Conservation (phyloP, 2,329 filamentous ascomycete genomes). For the Trichoderma oligosporum region DNA sequence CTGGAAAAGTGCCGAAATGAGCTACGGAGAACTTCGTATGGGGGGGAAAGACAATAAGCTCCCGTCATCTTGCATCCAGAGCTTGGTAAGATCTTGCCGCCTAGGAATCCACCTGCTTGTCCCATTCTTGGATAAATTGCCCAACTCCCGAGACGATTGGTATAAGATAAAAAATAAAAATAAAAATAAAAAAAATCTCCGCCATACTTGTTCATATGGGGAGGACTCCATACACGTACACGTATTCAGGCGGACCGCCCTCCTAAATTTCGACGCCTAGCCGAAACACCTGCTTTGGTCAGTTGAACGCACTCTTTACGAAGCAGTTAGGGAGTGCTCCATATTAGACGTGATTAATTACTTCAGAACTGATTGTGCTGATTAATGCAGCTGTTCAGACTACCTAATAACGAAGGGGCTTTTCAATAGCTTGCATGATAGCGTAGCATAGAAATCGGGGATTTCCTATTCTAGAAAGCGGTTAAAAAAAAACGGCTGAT, state of each 20-base stretch:
- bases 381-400: neutral
- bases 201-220: no score
- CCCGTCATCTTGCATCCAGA: neutral
- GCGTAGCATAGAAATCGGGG: slow-evolving; percentile 8
- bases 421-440: slow-evolving; percentile 11
- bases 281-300: neutral
- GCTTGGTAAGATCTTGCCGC: slow-evolving; percentile 3
- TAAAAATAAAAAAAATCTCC: no score
- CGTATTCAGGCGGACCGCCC: neutral
- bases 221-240: no score
- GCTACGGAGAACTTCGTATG: neutral
- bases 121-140: neutral
- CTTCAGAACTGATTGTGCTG: no score
- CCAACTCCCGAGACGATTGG: neutral
- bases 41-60: neutral
- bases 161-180: neutral
- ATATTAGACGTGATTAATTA: no score
- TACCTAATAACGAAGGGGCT: slow-evolving; percentile 6
- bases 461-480: slow-evolving; percentile 18
- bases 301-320: no score
- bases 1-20: neutral
- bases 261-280: slow-evolving; percentile 9
- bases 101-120: neutral
- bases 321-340: no score
- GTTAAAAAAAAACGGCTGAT: slow-evolving; percentile 1